Evolutionary conservation across 2,329 filamentous ascomycete species (phyloP), one percentile per base, ranked within the genome.

Genomic region (Xylariales sp.): DNA sequence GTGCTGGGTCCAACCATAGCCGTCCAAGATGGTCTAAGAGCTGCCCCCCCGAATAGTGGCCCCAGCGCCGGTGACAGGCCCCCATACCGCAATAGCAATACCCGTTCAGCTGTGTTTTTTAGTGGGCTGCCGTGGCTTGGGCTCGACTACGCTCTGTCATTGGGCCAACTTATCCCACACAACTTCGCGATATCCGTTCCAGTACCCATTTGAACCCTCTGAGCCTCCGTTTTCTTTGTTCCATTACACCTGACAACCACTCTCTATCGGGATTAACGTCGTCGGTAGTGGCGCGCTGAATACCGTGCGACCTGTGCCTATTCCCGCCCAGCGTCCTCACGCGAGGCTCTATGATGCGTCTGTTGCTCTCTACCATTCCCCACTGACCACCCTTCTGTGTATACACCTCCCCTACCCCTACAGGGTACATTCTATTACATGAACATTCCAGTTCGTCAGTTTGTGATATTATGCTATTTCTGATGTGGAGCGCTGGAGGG

Each of bases 231-330:
- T 58, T 67, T 28, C 61, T 65, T 55, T 69, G 64, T 67, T 46
- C 67, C 62, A 69, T 69, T 71, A 30, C 71, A 71, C 75, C 74
- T 76, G 74, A 69, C 45, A 58, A 57, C 36, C 57, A 72, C 69
- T 63, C 75, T 75, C 46, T 50, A 69, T 75, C 74, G 60, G 73
- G 75, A 64, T 63, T 62, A 72, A 75, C 64, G 59, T 71, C 45
- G 67, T 64, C 39, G 68, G 61, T 68, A 59, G 75, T 77, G 75
- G 75, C 75, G 75, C 69, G 74, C 75, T 76, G 75, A 77, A 70
- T 72, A 62, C 68, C 61, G 60, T 67, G 68, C 71, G 60, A 68
- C 69, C 62, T 69, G 61, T 64, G 56, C 59, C 53, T 63, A 58
- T 46, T 36, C 30, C 23, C 52, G 45, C 53, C 54, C 48, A 55